Evolutionary conservation across 441 rosid genomes (phyloP), one percentile per base, ranked within the genome.

Genomic region (Adansonia grandidieri): DNA sequence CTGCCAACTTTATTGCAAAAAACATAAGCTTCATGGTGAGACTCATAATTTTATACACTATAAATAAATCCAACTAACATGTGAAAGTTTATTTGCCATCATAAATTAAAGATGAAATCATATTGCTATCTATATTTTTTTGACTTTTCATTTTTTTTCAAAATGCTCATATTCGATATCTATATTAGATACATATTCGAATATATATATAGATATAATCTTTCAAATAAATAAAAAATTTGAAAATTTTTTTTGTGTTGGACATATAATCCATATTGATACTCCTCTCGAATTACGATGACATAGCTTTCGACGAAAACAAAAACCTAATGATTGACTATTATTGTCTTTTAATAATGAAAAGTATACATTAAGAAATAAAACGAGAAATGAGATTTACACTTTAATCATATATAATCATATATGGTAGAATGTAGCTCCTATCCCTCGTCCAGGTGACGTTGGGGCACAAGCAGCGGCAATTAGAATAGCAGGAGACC

Each of bases 11-110:
- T 44, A 67, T 93, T 44, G 98, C 98, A 22, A 91, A 87, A 79
- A 92, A 92, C 81, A 88, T 95, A 47, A 93, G 98, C 83, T 95
- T 95, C 88, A 92, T 95, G 98, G 98, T 93, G 64, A 84, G 85
- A 66, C 44, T 95, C 87, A 91, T 95, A 97, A 74, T 20, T 24
- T 6, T 14, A 0, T 1, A 71, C 9, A 42, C 2, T n/a, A 24
- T 53, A 53, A 48, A 10, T 5, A 6, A 5, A 13, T 15, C 32
- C 19, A 17, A 32, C 6, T 28, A 13, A 14, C 17, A 14, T 51
- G 14, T 13, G 17, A 11, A 50, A 5, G 13, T 11, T 51, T 15
- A 51, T 4, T 51, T 51, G 14, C 6, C 2, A 24, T 62, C 0
- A 15, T 14, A 37, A 7, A 7, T 58, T 58, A 64, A 64, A 51